phyloP scores from a whole-genome alignment of 1,139 yeast species.

The Suhomyces coccinellae region DNA sequence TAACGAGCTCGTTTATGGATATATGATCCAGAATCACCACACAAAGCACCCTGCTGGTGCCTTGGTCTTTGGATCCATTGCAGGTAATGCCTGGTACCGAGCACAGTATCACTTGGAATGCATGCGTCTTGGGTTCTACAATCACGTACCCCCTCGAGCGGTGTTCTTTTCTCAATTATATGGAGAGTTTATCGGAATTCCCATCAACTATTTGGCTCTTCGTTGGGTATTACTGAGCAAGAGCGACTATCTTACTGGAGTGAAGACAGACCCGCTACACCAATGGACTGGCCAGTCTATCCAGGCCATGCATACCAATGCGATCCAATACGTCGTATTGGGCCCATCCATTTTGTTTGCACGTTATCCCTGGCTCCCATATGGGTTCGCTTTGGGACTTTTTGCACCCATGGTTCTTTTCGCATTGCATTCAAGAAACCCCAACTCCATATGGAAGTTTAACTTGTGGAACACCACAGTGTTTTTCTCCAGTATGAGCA shows the following conservation, averaged over 20 bases:
- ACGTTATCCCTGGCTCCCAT: constrained; percentile 42
- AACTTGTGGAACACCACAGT: constrained; percentile 51
- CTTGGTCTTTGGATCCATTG: constrained; percentile 48
- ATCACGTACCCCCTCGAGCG: constrained; percentile 46
- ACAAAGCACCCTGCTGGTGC: constrained; percentile 49
- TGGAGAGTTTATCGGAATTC: constrained; percentile 53
- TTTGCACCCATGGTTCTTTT: constrained; percentile 37
- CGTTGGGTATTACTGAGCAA: constrained; percentile 47
- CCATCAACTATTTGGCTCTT: constrained; percentile 47
- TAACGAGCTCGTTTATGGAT: constrained; percentile 50
- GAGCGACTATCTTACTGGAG: constrained; percentile 39
- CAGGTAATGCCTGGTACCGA: constrained; percentile 56
- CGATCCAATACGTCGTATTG: constrained; percentile 50
- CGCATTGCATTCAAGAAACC: constrained; percentile 27
- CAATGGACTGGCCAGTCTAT: constrained; percentile 56
- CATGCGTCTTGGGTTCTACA: constrained; percentile 50
- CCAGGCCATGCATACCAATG: constrained; percentile 44
- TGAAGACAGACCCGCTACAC: constrained; percentile 42
- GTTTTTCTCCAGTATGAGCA: constrained; percentile 48
- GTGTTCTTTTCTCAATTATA: constrained; percentile 51
- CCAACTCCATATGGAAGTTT: constrained; percentile 26
- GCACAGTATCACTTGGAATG: constrained; percentile 52
- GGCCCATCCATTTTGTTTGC: constrained; percentile 47
- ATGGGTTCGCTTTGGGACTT: constrained; percentile 45
- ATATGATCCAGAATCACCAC: constrained; percentile 35